Evolutionary conservation across 352 stramenopile genomes (phyloP), one percentile per base, ranked within the genome.

Genomic region (Pythium brachiatum): DNA sequence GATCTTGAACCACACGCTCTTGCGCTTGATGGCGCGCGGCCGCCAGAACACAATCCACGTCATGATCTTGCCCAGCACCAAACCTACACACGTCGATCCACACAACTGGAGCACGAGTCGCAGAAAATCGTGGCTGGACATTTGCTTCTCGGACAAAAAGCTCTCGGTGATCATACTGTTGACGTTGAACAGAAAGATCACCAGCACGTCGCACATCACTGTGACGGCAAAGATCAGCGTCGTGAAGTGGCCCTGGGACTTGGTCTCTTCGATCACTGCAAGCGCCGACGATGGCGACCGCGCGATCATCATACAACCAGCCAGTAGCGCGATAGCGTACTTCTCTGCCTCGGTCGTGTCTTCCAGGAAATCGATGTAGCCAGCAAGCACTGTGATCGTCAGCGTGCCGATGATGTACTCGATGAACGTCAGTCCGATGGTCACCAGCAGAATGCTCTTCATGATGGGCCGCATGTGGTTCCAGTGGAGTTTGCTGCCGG

Each of bases 101-200:
- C 67, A 84, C 3, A 89, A 61, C 62, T 89, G 76, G 5, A 83
- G 54, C 8, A 76, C 52, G 23, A 79, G 65, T 31, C 60, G 46
- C 20, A 78, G 36, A 6, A 78, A 23, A 32, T 68, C 68, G 21
- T 73, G 65, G 11, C 55, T 68, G 29, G 71, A 79, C 62, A 80
- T 77, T 39, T 72, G n/a, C 60, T 86, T 83, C 41, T 83, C 75
- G n/a, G 62, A 75, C 43, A 88, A 29, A 44, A 88, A 79, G 25
- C 73, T 80, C 61, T 88, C 79, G 0, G 79, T 86, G 52, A 88
- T 79, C 75, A 86, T 84, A 53, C 70, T 83, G 63, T 85, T 88
- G 52, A 89, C 70, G 66, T 89, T 88, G 70, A 90, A 90, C 7
- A 90, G 62, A 21, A 85, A 75, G 41, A 90, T 88, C 51, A 90